Evolutionary conservation across 805 yeast genomes (phyloP).

Genomic region (Wickerhamiella qilinensis): DNA sequence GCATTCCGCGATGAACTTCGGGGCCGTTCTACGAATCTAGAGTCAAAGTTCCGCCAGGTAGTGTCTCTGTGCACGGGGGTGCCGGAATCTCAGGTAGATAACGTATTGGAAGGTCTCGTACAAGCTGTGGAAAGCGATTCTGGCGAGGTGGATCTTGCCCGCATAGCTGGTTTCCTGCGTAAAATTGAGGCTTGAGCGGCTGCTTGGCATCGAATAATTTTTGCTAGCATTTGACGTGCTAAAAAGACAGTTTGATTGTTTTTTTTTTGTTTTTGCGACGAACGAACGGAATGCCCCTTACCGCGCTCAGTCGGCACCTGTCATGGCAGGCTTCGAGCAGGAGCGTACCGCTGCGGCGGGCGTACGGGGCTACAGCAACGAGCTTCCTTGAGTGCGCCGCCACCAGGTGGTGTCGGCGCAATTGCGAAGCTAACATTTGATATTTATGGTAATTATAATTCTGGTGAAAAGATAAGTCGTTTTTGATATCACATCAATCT

Average conservation of each 20-base stretch:
- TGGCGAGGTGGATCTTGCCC: constrained; percentile 42
- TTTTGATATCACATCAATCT: background rate
- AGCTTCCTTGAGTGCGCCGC: constrained; percentile 17
- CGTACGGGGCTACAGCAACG: constrained; percentile 13
- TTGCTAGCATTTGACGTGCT: constrained; percentile 7
- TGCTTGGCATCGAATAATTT: constrained; percentile 11
- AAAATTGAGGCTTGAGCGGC: constrained; percentile 27
- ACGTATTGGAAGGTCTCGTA: constrained; percentile 64
- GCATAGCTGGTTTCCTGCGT: constrained; percentile 38
- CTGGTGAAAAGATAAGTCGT: background rate
- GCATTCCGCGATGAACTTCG: constrained; percentile 36
- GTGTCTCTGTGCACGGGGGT: constrained; percentile 84
- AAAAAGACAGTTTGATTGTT: no score
- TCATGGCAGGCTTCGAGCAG: constrained; percentile 15
- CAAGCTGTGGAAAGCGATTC: constrained; percentile 85
- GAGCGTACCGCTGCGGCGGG: constrained; percentile 6
- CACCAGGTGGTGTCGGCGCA: constrained; percentile 14
- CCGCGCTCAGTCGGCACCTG: constrained; percentile 16
- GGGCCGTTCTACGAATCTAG: constrained; percentile 39
- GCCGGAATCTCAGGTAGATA: constrained; percentile 63
- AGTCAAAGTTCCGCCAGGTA: constrained; percentile 69
- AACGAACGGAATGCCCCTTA: no score
- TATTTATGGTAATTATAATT: background rate
- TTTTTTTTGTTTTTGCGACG: no score
- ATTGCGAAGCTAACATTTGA: constrained; percentile 12